A percentile compares a stretch with the other conserved stretches of the same genome.
Evolutionary conservation across 495 filamentous ascomycete species (phyloP).

Genomic region (Astrocystis sublimbata): DNA sequence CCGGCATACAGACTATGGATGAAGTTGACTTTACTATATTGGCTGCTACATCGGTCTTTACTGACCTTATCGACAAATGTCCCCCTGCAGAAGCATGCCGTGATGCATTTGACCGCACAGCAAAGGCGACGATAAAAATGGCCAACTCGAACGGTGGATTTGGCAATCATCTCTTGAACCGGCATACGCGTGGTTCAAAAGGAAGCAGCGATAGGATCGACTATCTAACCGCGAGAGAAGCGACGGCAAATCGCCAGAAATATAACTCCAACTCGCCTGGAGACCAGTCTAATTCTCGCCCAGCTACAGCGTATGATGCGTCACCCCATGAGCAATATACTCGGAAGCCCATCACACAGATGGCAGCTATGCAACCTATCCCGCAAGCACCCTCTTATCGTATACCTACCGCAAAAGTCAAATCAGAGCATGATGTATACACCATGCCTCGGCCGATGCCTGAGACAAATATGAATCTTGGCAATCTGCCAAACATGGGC

Average conservation of each 20-base stretch:
- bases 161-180: conserved; percentile 48
- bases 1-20: conserved; percentile 70
- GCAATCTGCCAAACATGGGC: conserved; percentile 25
- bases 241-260: conserved; percentile 37
- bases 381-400: conserved; percentile 30
- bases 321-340: conserved; percentile 27
- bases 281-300: conserved; percentile 27
- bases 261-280: conserved; percentile 21
- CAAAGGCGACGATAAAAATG: conserved; percentile 92
- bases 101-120: conserved; percentile 94
- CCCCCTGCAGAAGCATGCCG: conserved; percentile 70
- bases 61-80: conserved; percentile 53
- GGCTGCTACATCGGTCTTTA: conserved; percentile 73
- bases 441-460: conserved; percentile 40
- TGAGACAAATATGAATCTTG: conserved; percentile 34
- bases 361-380: conserved; percentile 27
- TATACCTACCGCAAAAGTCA: conserved; percentile 36
- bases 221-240: conserved; percentile 33
- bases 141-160: conserved; percentile 81
- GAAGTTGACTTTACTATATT: conserved; percentile 96
- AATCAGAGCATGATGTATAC: conserved; percentile 41
- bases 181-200: conserved; percentile 25
- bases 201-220: conserved; percentile 33
- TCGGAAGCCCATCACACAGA: conserved; percentile 25
- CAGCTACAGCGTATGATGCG: conserved; percentile 22